A percentile compares a stretch with the other conserved stretches of the same genome.
Evolutionary conservation across 129 eudicot genomes (phyloP).

Genomic region (Flaveria ramosissima): DNA sequence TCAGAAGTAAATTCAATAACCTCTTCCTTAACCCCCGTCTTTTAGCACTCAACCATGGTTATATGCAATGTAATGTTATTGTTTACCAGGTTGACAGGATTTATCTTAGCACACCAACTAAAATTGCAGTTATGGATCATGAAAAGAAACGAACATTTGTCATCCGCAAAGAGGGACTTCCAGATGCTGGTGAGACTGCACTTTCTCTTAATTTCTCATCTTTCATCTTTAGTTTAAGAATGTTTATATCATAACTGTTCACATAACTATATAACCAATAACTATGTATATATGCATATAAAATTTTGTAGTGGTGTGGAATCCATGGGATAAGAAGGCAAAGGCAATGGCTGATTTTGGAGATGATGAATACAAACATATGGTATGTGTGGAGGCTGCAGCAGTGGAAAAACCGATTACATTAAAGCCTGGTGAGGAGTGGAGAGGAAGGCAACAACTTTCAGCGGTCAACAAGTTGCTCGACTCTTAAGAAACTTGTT

Average conservation of each 20-base stretch:
- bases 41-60: not conserved
- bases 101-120: constrained; percentile 88
- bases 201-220: not conserved
- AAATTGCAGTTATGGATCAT: constrained; percentile 80
- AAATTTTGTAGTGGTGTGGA: constrained; percentile 43
- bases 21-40: not conserved
- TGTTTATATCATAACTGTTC: not conserved
- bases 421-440: constrained; percentile 51
- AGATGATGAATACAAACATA: constrained; percentile 44
- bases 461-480: constrained; percentile 38
- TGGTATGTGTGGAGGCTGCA: constrained; percentile 50
- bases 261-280: not conserved
- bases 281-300: not conserved
- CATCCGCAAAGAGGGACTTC: constrained; percentile 84
- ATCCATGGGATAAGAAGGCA: constrained; percentile 53
- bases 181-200: constrained; percentile 79
- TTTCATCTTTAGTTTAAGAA: not conserved
- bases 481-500: constrained; percentile 26
- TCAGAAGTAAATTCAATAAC: constrained; percentile 61
- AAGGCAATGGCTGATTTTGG: constrained; percentile 44
- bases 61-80: not conserved
- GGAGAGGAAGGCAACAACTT: constrained; percentile 53
- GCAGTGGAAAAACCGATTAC: constrained; percentile 44
- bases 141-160: constrained; percentile 85
- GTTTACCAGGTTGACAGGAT: constrained; percentile 75